Conservation (phyloP, 116 monocot genomes). For the Zostera marina region DNA sequence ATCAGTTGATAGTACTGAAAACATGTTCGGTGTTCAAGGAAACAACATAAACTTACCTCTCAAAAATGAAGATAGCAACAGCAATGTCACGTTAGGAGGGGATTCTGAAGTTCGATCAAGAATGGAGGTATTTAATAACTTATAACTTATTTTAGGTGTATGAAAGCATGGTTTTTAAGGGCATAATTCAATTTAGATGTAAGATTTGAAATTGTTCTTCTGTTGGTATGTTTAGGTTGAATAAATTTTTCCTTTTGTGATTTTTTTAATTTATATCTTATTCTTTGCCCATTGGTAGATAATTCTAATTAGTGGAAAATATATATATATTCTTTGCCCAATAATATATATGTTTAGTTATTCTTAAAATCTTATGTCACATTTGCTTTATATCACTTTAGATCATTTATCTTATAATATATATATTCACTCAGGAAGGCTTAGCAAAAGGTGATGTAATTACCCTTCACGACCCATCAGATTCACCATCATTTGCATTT, state of each 20-base stretch:
- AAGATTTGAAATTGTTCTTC: not conserved
- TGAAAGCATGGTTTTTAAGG: not conserved
- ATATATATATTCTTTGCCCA: no score
- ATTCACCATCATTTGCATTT: not conserved
- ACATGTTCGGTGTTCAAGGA: not conserved
- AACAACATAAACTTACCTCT: not conserved
- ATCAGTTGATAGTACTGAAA: not conserved
- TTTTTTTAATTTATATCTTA: no score
- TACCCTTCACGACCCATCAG: not conserved
- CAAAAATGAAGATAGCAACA: conserved; percentile 12
- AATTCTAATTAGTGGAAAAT: no score
- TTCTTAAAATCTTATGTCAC: not conserved
- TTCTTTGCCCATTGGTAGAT: no score
- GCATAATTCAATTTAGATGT: not conserved
- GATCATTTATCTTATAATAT: not conserved
- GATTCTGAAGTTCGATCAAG: conserved; percentile 1
- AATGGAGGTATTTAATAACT: conserved; percentile 4
- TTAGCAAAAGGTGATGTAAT: not conserved
- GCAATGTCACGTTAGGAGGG: not conserved
- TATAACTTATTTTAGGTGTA: not conserved
- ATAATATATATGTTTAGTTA: not conserved
- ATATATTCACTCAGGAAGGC: not conserved
- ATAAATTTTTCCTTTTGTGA: no score
- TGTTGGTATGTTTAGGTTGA: not conserved
- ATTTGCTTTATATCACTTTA: not conserved